Base-by-base conservation (phyloP, 441 rosid species). In the Brassica balearica region DNA sequence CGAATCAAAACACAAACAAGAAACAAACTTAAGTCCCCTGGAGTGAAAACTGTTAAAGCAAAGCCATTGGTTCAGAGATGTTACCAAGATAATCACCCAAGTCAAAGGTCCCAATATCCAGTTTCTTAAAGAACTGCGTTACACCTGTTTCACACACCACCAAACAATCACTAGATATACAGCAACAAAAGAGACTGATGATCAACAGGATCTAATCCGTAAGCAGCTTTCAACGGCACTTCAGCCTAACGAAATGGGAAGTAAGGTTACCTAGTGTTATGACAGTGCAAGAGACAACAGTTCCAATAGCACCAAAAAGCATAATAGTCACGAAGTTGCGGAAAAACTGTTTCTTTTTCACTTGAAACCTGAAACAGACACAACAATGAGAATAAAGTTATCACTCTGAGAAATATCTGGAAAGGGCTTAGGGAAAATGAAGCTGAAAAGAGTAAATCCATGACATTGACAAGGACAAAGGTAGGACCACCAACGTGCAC, bases 1-100 rank as follows among this genome's bases (percentile, higher is more conserved):
- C 78, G 63, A 82, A 79, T 69, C 9, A 76, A 32, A 72, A 67
- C 69, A 84, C 27, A 34, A 3, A 22, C n/a, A 61, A 56, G 34
- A 29, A 62, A 65, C 3, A 61, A 62, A 41, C 9, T 79, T 68
- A 36, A 27, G 46, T 62, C 58, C 64, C 60, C 14, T 8, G 29
- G 71, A 56, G 72, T 23, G 43, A 73, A 63, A 69, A 19, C 62
- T 55, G 3, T 17, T 62, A 41, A 68, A 72, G 69, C 34, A 64
- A 60, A 27, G 17, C 25, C 9, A 61, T 61, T 53, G 74, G 56
- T 32, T 65, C 2, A 29, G 65, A 25, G 58, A 60, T 29, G 7
- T 29, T 29, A 90, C 95, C 95, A 80, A 90, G 89, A 81, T 66
- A 86, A 84, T 90, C 95, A 74, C 88, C 84, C 69, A 84, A 73